A percentile compares a stretch with the other conserved stretches of the same genome.
Conservation (phyloP, 177 flowering plant species). For the Telopea speciosissima region DNA sequence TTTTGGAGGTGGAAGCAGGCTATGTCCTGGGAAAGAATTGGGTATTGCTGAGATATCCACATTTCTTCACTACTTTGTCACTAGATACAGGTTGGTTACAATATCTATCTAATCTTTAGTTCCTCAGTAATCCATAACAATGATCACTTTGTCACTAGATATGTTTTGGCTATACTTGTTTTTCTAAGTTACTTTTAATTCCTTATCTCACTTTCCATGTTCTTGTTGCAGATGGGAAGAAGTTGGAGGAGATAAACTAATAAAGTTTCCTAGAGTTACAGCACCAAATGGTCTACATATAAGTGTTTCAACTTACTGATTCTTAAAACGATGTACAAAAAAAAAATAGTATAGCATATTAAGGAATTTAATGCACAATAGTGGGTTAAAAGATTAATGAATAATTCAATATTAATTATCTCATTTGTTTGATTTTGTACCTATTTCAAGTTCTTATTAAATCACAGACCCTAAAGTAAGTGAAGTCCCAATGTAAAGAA, state of each 20-base stretch:
- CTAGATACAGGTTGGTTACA: conserved; percentile 46
- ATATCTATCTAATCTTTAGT: too few species aligned
- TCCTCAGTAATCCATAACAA: too few species aligned
- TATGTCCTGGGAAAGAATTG: conserved; percentile 70
- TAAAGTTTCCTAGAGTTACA: conserved; percentile 83
- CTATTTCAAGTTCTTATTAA: too few species aligned
- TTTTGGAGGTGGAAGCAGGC: conserved; percentile 67
- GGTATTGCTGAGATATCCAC: conserved; percentile 47
- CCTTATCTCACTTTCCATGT: neutral
- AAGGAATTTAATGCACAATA: conserved; percentile 13
- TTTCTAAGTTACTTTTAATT: too few species aligned
- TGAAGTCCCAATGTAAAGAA: too few species aligned
- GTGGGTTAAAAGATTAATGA: too few species aligned
- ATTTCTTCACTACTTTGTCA: conserved; percentile 65
- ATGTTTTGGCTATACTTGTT: too few species aligned
- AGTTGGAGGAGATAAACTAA: conserved; percentile 60
- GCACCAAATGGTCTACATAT: conserved; percentile 83
- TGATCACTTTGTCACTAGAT: too few species aligned
- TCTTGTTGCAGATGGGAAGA: conserved; percentile 74
- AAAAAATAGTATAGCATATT: conserved; percentile 3
- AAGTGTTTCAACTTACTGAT: conserved; percentile 43
- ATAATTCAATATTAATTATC: too few species aligned
- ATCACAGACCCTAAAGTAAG: too few species aligned
- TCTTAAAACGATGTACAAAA: conserved; percentile 4
- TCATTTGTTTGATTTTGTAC: too few species aligned